Conservation (phyloP, 2,329 filamentous ascomycete species). For the Fusarium haematococcum region DNA sequence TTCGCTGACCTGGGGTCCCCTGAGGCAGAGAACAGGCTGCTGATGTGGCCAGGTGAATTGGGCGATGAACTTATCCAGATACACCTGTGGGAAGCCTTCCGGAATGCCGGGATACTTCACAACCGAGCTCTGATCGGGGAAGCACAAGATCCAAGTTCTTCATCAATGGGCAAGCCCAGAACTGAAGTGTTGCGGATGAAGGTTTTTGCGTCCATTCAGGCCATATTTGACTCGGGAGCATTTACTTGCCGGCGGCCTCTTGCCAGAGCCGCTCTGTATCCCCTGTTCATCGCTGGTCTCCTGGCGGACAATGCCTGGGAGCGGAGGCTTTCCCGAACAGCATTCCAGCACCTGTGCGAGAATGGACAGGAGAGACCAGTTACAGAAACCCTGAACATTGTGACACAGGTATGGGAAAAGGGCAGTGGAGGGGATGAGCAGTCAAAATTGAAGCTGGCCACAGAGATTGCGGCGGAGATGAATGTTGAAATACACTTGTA, state of each 20-base stretch:
- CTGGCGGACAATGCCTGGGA: background rate
- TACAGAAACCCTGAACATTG: conserved; percentile 2
- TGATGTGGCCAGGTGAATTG: background rate
- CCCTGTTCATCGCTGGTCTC: background rate
- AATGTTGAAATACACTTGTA: background rate
- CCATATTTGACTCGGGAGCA: background rate
- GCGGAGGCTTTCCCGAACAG: background rate
- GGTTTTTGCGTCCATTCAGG: background rate
- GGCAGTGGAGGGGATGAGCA: background rate
- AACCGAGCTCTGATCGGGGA: background rate
- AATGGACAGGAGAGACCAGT: conserved; percentile 3
- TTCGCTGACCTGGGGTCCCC: background rate
- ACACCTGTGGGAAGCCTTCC: background rate
- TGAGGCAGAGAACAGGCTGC: background rate
- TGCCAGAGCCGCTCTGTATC: background rate
- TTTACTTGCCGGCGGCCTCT: background rate
- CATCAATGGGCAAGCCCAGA: background rate
- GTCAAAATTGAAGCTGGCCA: background rate
- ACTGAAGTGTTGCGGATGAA: background rate
- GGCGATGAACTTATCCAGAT: background rate
- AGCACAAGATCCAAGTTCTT: background rate
- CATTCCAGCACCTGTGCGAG: conserved; percentile 10
- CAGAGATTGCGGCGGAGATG: background rate
- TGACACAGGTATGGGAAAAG: background rate
- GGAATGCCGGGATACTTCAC: background rate